phyloP scores from a whole-genome alignment of 192 early-diverging fungal species.

The Entrophospora sp. region DNA sequence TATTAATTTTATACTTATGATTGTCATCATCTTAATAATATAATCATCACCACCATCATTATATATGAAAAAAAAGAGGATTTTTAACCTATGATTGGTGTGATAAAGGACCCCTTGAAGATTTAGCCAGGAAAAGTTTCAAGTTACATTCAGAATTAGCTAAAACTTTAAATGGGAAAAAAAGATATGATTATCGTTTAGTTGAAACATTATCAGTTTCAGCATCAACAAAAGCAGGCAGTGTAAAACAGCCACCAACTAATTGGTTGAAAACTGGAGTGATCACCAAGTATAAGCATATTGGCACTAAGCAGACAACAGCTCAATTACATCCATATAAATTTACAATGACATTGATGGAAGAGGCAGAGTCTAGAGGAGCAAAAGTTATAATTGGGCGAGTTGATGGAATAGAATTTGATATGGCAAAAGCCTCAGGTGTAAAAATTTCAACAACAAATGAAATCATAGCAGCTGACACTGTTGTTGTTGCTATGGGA shows the following conservation, averaged over 20 bases:
- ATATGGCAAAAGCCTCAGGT: constrained; percentile 17
- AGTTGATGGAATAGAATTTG: constrained; percentile 20
- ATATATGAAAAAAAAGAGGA: no score
- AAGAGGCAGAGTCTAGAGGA: constrained; percentile 25
- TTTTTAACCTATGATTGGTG: constrained; percentile 39
- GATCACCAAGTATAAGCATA: constrained; percentile 5
- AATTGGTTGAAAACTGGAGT: constrained; percentile 13
- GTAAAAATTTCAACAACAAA: constrained; percentile 23
- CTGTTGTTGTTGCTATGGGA: constrained; percentile 35
- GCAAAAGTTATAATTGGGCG: constrained; percentile 21
- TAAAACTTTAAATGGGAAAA: constrained; percentile 23
- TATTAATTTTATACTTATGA: neutral
- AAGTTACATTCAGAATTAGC: constrained; percentile 35
- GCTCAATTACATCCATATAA: constrained; percentile 35
- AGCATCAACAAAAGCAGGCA: constrained; percentile 15
- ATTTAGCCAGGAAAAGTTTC: constrained; percentile 32
- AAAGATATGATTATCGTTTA: constrained; percentile 31
- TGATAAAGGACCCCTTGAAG: constrained; percentile 23
- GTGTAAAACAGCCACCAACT: constrained; percentile 11
- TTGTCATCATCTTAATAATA: no score
- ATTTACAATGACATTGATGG: constrained; percentile 29
- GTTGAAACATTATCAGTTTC: constrained; percentile 31
- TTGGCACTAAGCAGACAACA: constrained; percentile 27
- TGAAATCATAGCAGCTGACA: constrained; percentile 21
- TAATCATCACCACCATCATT: neutral